These are phyloP conservation scores for Cercospora berteroae DNA, from an alignment of 2,329 filamentous ascomycete genomes.

Conservation along the genomic window DNA sequence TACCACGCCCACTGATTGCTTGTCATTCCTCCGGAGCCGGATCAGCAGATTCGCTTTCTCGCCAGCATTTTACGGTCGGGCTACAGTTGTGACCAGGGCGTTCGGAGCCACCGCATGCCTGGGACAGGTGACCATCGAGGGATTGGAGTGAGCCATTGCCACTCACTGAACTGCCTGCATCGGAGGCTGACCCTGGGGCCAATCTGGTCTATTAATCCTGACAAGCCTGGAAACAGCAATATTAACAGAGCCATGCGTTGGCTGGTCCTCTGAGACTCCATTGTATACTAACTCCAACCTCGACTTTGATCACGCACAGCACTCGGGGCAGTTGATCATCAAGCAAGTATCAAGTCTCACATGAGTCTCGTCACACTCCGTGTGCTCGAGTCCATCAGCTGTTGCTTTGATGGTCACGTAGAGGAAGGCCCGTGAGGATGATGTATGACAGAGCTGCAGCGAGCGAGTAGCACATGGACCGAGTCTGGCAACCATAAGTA, in stretches of 20 bases:
- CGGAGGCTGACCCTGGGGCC: background rate
- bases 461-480: background rate
- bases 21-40: background rate
- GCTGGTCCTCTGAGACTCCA: background rate
- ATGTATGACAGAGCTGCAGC: background rate
- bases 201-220: background rate
- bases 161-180: background rate
- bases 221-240: background rate
- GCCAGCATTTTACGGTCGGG: background rate
- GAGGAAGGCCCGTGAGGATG: background rate
- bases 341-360: background rate
- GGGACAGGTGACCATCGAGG: background rate
- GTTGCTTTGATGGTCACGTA: background rate
- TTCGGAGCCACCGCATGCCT: background rate
- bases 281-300: background rate
- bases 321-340: background rate
- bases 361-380: background rate
- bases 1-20: background rate
- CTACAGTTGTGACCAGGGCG: background rate
- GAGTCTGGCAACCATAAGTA: background rate
- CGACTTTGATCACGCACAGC: background rate
- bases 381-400: background rate
- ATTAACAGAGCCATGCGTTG: background rate
- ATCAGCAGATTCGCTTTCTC: background rate
- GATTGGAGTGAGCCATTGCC: background rate